Evolutionary conservation across 257 asterid species (phyloP).

Genomic region (Nicotiana knightiana): DNA sequence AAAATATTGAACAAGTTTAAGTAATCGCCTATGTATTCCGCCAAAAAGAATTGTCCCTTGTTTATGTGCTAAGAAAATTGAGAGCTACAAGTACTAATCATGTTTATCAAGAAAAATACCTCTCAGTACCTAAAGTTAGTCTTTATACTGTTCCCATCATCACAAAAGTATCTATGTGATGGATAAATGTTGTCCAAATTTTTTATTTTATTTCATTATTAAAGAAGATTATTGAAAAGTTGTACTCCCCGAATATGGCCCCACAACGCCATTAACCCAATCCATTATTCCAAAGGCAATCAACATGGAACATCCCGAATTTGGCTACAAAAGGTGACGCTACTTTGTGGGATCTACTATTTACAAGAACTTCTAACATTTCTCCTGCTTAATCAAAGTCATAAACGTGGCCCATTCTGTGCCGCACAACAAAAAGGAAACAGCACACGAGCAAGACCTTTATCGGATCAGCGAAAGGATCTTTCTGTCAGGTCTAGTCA

Average conservation of each 20-base stretch:
- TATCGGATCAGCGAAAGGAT: background rate
- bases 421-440: background rate
- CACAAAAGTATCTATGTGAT: background rate
- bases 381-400: background rate
- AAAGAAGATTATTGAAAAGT: background rate
- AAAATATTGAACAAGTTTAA: no score
- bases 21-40: no score
- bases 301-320: background rate
- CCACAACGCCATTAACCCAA: background rate
- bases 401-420: slow-evolving; percentile 17
- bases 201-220: background rate
- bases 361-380: background rate
- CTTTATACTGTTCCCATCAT: background rate
- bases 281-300: background rate
- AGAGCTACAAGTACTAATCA: background rate
- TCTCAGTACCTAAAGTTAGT: background rate
- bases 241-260: background rate
- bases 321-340: background rate
- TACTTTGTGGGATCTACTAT: background rate
- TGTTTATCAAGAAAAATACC: background rate
- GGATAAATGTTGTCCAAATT: background rate
- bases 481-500: background rate
- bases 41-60: no score
- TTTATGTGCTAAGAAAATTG: background rate
- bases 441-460: background rate